Base-by-base conservation (phyloP, 495 filamentous ascomycete species). In the Penicillium argentinense region DNA sequence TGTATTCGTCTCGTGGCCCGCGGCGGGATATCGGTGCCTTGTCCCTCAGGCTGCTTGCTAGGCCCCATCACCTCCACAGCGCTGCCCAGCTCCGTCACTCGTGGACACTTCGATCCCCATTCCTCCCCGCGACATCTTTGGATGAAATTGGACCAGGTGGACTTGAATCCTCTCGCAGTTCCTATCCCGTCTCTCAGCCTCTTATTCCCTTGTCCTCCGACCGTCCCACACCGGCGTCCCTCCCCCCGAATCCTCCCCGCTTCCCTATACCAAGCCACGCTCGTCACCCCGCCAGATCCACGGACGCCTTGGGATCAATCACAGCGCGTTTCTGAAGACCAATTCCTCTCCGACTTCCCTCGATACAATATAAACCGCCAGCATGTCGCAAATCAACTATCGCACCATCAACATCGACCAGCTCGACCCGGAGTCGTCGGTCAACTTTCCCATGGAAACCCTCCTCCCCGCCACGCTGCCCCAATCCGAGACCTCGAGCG, bases 351-450 rank as follows among this genome's bases (percentile, higher is more conserved):
- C 34, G 18, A 40, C 42, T 12, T 26, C 28, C 5, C 41, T 28
- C 12, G 13, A n/a, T 21, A 30, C 16, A 36, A 21, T 9, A 30
- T 11, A 51, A 29, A 32, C 17, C 49, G 40, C 55, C 55, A 72
- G 45, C 39, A 85, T 85, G 81, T 68, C 82, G 32, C 68, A 71
- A 60, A 54, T 74, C 60, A 86, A 87, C 76, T 96, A 88, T 83
- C 88, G 91, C 64, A 95, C 89, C 57, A 92, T 96, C 77, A 89
- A 96, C 75, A 84, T 96, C 72, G 91, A 96, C 69, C 79, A 82
- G 53, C 81, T 92, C 43, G 85, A 91, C 68, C 86, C 89, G n/a
- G 91, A 96, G 69, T 87, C 86, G 46, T 75, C 85, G 34, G 71
- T 80, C 62, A 96, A 95, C 78, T 96, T 96, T 74, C 85, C 91